These are phyloP conservation scores for Echites panduratus DNA, from an alignment of 257 asterid genomes.

Conservation along the genomic window DNA sequence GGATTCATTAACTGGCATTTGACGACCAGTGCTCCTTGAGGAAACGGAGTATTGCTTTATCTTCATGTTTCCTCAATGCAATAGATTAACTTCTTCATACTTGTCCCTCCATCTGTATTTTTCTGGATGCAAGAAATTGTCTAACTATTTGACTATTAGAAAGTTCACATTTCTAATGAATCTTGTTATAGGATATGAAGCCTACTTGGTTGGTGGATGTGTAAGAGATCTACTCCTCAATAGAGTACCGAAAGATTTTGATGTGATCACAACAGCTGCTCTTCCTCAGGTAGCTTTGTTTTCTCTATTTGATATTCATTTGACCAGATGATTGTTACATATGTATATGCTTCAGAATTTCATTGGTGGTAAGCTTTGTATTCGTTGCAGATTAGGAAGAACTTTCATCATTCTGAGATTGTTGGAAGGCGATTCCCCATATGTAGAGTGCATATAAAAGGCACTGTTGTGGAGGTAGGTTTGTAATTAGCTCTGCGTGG, in stretches of 20 bases:
- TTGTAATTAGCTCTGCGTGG: constrained; percentile 2
- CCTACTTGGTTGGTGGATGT: constrained; percentile 98
- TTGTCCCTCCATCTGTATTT: not conserved
- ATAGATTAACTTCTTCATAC: not conserved
- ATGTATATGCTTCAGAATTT: not conserved
- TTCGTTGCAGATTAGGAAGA: constrained; percentile 43
- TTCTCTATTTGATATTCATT: constrained; percentile 20
- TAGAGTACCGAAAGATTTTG: constrained; percentile 85
- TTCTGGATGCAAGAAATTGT: not conserved
- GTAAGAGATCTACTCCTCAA: constrained; percentile 86
- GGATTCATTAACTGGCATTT: not conserved
- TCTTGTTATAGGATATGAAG: constrained; percentile 52
- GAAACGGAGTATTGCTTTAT: not conserved
- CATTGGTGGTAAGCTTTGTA: not conserved
- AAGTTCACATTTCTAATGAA: not conserved
- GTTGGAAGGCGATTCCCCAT: constrained; percentile 83
- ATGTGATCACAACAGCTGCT: constrained; percentile 73
- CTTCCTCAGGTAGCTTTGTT: constrained; percentile 46
- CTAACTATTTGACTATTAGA: not conserved
- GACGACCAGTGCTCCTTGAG: not conserved
- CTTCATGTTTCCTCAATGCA: not conserved
- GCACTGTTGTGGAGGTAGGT: constrained; percentile 71
- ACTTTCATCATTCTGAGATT: constrained; percentile 42
- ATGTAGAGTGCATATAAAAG: constrained; percentile 54
- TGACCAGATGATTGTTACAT: not conserved